Conservation (phyloP, 257 asterid species). For the Plantago ovata region DNA sequence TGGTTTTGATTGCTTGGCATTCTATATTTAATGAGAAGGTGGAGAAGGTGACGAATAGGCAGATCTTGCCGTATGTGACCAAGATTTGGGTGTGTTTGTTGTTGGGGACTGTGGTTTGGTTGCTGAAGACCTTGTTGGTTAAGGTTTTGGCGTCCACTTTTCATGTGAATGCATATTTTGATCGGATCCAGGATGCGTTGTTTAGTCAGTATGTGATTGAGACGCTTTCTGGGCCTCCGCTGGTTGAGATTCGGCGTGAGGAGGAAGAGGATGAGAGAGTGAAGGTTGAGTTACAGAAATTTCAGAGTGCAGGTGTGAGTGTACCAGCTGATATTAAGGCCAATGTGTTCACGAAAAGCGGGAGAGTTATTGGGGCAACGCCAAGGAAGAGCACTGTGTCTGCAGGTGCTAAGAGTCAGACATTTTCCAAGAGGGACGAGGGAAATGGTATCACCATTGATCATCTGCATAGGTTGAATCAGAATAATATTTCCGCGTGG, state of each 20-base stretch:
- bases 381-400: constrained; percentile 2
- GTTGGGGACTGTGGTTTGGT: constrained; percentile 46
- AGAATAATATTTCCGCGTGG: constrained; percentile 11
- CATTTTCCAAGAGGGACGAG: constrained; percentile 8
- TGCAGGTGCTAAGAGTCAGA: neutral
- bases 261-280: constrained; percentile 46
- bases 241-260: constrained; percentile 39
- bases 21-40: constrained; percentile 41
- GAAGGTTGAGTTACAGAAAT: constrained; percentile 41
- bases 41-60: constrained; percentile 26
- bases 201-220: constrained; percentile 50
- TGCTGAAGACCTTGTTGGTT: constrained; percentile 41
- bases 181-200: constrained; percentile 48
- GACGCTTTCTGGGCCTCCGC: constrained; percentile 46
- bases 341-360: constrained; percentile 26
- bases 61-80: constrained; percentile 38
- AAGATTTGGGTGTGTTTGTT: constrained; percentile 48
- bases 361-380: constrained; percentile 13
- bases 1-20: constrained; percentile 56
- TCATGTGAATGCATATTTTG: constrained; percentile 46
- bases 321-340: constrained; percentile 42
- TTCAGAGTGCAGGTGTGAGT: constrained; percentile 45
- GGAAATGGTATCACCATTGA: constrained; percentile 35
- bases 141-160: constrained; percentile 52
- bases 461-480: constrained; percentile 23